A percentile compares a stretch with the other conserved stretches of the same genome.
Evolutionary conservation across 257 asterid genomes (phyloP).

Genomic region (Paulownia fortunei): DNA sequence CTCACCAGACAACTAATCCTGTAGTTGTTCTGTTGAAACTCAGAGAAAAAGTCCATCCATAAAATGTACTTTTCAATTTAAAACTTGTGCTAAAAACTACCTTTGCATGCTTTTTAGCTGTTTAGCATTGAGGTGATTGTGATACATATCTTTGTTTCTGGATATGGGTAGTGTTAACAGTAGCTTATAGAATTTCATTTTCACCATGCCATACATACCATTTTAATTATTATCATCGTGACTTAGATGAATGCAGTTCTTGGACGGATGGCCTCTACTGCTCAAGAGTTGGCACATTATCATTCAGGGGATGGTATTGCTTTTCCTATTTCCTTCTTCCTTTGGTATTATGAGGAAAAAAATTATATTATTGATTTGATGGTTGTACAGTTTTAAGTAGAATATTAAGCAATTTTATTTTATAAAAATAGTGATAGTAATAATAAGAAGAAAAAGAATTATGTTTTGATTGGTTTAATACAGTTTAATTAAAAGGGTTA

Average conservation of each 20-base stretch:
- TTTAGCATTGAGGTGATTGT: constrained; percentile 15
- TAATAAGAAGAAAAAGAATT: not conserved
- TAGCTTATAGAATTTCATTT: constrained; percentile 24
- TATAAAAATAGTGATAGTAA: constrained; percentile 2
- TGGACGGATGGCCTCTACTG: constrained; percentile 87
- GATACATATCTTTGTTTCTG: constrained; percentile 23
- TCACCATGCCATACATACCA: not conserved
- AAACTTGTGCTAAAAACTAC: not conserved
- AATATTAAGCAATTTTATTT: constrained; percentile 11
- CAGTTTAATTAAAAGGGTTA: not conserved
- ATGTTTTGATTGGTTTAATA: constrained; percentile 2
- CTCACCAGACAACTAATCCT: not conserved
- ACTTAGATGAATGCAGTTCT: constrained; percentile 89
- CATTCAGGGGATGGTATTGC: constrained; percentile 94
- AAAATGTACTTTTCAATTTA: constrained; percentile 16
- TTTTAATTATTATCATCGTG: constrained; percentile 31
- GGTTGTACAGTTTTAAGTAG: constrained; percentile 16
- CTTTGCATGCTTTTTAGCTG: constrained; percentile 9
- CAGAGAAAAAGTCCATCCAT: not conserved
- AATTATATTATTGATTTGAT: not conserved
- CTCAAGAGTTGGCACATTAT: constrained; percentile 92
- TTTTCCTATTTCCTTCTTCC: constrained; percentile 34
- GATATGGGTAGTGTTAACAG: not conserved
- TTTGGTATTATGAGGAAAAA: constrained; percentile 11
- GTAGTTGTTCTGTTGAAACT: constrained; percentile 18